Evolutionary conservation across 2,329 filamentous ascomycete genomes (phyloP), one percentile per base, ranked within the genome.

Genomic region (Gaeumannomyces tritici): DNA sequence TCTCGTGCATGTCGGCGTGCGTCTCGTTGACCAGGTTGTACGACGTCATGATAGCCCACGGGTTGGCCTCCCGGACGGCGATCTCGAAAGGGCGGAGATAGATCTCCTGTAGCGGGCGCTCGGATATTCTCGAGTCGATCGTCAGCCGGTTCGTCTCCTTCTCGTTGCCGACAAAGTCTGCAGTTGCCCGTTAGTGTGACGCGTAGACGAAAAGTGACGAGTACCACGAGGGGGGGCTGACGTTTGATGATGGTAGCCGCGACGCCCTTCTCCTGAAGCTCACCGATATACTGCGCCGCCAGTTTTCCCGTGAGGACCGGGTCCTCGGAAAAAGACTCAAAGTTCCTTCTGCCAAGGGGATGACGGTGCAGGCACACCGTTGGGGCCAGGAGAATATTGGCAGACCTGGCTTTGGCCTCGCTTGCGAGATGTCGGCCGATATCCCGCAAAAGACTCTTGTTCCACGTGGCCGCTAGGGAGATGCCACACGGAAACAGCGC

Each of bases 261-360:
- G 51, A 95, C 82, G 0, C 88, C 87, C 64, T 85, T 87, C 28
- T 87, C 86, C 70, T 95, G 90, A 62, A 90, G 77, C 9, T 89
- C 89, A 59, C 83, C 85, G 69, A 90, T 87, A 65, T 90, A 90
- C 64, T 88, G 82, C 0, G 88, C 84, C 15, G 89, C 88, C 64
- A 92, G 76, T 65, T 87, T 89, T 35, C 89, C 89, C 0, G 89
- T 90, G 6, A 96, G 79, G 12, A 88, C 82, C 0, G 90, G 90
- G 67, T 95, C 91, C 72, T 95, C 91, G 0, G 89, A 91, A 72
- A 92, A 95, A 0, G 90, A 92, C 74, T 96, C 91, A 67, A 95
- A 96, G 66, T 92, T 92, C 64, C 91, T 83, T 24, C 91, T 91
- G n/a, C 90, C 90, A 0, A 95, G 80, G 0, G 91, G 91, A 60